A percentile compares a stretch with the other conserved stretches of the same genome.
These are phyloP conservation scores for Amyloporia xantha DNA, from an alignment of 768 basidiomycete species.

Conservation along the genomic window DNA sequence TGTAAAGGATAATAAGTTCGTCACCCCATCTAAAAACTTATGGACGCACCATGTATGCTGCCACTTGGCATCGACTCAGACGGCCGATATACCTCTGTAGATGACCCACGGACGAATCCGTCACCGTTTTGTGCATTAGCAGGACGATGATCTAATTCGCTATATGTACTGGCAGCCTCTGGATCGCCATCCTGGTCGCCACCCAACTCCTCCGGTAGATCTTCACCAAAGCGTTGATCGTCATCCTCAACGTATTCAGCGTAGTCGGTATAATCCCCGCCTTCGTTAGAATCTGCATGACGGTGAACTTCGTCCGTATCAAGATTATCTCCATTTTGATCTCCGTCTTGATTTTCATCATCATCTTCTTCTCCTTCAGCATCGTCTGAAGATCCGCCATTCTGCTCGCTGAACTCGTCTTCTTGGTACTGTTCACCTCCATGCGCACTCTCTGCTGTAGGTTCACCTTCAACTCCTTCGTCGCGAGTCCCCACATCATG, in stretches of 20 bases:
- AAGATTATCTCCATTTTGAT: conserved; percentile 5
- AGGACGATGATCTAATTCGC: neutral
- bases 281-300: conserved; percentile 26
- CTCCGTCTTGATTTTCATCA: neutral
- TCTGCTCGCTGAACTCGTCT: neutral
- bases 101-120: too few species aligned
- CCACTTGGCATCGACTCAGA: too few species aligned
- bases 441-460: too few species aligned
- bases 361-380: conserved; percentile 1
- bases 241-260: too few species aligned
- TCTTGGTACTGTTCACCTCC: neutral
- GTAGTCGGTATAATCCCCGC: conserved; percentile 26
- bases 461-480: neutral
- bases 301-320: conserved; percentile 27
- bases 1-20: neutral
- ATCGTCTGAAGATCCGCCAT: neutral
- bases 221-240: conserved; percentile 31
- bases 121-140: too few species aligned
- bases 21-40: too few species aligned
- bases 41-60: too few species aligned
- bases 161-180: neutral
- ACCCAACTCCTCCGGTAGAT: conserved; percentile 25
- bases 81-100: too few species aligned
- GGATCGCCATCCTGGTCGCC: conserved; percentile 39
- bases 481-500: neutral